Percentiles rank a stretch among this genome's conserved stretches.
Conservation (phyloP, 2,329 filamentous ascomycete genomes). For the Knufia petricola region DNA sequence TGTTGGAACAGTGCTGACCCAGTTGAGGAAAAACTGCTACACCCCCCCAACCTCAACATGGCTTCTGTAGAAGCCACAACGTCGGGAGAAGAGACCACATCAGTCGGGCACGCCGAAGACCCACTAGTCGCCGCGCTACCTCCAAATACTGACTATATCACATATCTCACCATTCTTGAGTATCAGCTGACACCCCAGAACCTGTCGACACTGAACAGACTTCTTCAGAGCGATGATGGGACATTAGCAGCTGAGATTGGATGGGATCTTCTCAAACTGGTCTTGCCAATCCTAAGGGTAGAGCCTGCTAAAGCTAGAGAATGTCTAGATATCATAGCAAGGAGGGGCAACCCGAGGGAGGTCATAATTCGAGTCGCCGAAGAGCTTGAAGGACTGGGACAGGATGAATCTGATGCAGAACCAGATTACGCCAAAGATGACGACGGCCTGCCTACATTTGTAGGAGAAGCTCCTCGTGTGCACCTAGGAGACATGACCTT, state of each 20-base stretch:
- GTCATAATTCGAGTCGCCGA: slow-evolving; percentile 56
- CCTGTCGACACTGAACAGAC: slow-evolving; percentile 47
- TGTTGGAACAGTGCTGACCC: too few species aligned
- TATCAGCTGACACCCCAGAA: slow-evolving; percentile 52
- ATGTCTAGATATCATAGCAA: slow-evolving; percentile 53
- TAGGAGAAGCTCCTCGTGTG: slow-evolving; percentile 22
- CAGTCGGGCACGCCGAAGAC: slow-evolving; percentile 15
- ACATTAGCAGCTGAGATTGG: slow-evolving; percentile 54
- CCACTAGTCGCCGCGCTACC: slow-evolving; percentile 51
- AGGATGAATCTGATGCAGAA: slow-evolving; percentile 30
- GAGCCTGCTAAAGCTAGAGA: slow-evolving; percentile 35
- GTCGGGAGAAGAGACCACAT: not conserved
- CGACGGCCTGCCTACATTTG: slow-evolving; percentile 19
- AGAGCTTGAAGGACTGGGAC: slow-evolving; percentile 48
- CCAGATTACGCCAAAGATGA: slow-evolving; percentile 23
- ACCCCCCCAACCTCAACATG: too few species aligned
- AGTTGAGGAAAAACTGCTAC: too few species aligned
- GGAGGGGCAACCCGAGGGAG: slow-evolving; percentile 54
- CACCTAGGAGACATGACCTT: slow-evolving; percentile 22
- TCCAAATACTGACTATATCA: slow-evolving; percentile 54
- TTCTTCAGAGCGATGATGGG: slow-evolving; percentile 54
- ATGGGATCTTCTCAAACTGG: slow-evolving; percentile 55
- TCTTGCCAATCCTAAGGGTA: slow-evolving; percentile 50
- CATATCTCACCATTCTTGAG: slow-evolving; percentile 57
- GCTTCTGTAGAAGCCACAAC: not conserved